These are phyloP conservation scores for Trametes hirsuta DNA, from an alignment of 1,284 basidiomycete species.

Conservation along the genomic window DNA sequence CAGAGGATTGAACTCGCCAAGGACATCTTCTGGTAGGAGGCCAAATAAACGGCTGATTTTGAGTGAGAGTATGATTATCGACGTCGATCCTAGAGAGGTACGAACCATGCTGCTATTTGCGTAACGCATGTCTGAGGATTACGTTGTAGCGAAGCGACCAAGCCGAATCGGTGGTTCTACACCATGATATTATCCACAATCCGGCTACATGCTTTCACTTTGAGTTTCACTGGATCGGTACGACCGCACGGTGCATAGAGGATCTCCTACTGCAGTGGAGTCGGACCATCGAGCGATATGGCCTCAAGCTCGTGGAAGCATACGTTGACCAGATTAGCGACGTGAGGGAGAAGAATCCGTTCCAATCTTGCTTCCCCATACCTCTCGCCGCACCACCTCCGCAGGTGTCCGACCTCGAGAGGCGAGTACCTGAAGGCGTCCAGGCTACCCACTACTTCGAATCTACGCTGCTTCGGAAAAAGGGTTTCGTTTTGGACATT, in stretches of 20 bases:
- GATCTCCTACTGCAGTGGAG: constrained; percentile 88
- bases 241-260: constrained; percentile 94
- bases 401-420: constrained; percentile 67
- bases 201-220: constrained; percentile 92
- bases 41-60: constrained; percentile 74
- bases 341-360: constrained; percentile 80
- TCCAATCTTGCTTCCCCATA: constrained; percentile 87
- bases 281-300: constrained; percentile 86
- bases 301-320: constrained; percentile 90
- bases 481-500: constrained; percentile 87
- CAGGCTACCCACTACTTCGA: constrained; percentile 78
- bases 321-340: constrained; percentile 89
- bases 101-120: neutral
- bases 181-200: constrained; percentile 93
- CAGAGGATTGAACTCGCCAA: constrained; percentile 45
- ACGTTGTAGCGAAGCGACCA: constrained; percentile 73
- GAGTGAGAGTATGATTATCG: constrained; percentile 86
- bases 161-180: constrained; percentile 85
- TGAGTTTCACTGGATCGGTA: constrained; percentile 97
- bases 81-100: constrained; percentile 81
- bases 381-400: constrained; percentile 77
- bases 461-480: constrained; percentile 74
- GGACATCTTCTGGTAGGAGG: constrained; percentile 44
- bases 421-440: constrained; percentile 66
- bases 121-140: neutral